Conservation (phyloP, 208 protist genomes). For the Novymonas esmeraldas region DNA sequence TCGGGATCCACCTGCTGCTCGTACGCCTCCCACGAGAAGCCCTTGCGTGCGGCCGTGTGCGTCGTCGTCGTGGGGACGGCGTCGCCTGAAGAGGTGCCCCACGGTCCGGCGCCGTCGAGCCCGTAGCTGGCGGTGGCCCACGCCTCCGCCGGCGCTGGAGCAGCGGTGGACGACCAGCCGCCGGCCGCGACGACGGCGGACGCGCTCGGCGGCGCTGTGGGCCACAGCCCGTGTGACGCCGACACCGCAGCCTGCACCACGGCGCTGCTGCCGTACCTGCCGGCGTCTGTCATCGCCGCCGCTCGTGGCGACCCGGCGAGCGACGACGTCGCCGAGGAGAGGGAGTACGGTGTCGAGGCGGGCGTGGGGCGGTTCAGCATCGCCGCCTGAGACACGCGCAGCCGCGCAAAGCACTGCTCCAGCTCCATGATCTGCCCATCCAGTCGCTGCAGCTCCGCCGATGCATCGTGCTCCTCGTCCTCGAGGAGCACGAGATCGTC, state of each 20-base stretch:
- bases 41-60: constrained; percentile 21
- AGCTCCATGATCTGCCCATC: constrained; percentile 50
- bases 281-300: constrained; percentile 1
- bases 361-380: constrained; percentile 47
- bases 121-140: background rate
- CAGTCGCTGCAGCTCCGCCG: constrained; percentile 31
- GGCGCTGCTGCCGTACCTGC: no score
- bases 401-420: constrained; percentile 47
- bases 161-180: constrained; percentile 13
- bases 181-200: background rate
- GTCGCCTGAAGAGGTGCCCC: no score
- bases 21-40: constrained; percentile 77
- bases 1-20: constrained; percentile 46
- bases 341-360: constrained; percentile 14
- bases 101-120: no score
- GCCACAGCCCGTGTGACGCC: background rate
- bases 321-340: constrained; percentile 29
- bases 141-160: background rate
- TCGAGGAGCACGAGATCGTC: constrained; percentile 76
- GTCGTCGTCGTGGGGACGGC: no score
- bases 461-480: constrained; percentile 71
- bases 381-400: constrained; percentile 48
- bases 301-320: constrained; percentile 27
- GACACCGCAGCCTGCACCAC: background rate
- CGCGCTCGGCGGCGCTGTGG: background rate